phyloP scores from a whole-genome alignment of 1,284 basidiomycete genomes.

The Kwoniella shivajii region DNA sequence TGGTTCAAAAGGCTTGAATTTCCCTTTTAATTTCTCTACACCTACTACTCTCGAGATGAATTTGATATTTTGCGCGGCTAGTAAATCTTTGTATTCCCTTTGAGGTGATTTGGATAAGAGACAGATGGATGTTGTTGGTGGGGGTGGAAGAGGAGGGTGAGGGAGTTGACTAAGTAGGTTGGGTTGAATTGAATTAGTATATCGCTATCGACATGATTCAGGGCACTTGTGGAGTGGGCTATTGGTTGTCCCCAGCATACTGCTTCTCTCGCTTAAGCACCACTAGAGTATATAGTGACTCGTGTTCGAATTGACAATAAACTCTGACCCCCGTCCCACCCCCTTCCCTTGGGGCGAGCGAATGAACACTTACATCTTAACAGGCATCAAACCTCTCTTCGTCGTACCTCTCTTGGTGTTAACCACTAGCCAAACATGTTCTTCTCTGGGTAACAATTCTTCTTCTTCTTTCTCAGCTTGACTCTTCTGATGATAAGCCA shows the following conservation, averaged over 20 bases:
- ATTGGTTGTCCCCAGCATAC: too few species aligned
- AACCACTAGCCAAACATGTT: constrained; percentile 81
- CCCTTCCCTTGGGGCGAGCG: neutral
- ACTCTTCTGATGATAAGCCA: constrained; percentile 67
- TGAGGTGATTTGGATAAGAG: constrained; percentile 95
- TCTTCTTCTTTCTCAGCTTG: constrained; percentile 67
- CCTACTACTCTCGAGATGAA: constrained; percentile 93
- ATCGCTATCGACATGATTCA: too few species aligned
- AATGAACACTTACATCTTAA: constrained; percentile 69
- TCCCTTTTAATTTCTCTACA: constrained; percentile 82
- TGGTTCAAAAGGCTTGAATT: constrained; percentile 91
- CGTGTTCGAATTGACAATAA: neutral
- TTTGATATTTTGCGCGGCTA: constrained; percentile 73
- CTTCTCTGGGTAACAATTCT: constrained; percentile 79
- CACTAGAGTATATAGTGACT: too few species aligned
- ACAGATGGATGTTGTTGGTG: constrained; percentile 80
- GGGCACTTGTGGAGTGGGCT: too few species aligned
- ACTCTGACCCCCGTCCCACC: neutral
- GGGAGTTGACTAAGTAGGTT: constrained; percentile 56
- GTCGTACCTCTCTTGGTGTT: constrained; percentile 78
- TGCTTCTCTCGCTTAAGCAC: too few species aligned
- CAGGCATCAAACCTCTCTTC: constrained; percentile 75
- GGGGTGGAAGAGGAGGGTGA: constrained; percentile 69
- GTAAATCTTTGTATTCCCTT: constrained; percentile 89
- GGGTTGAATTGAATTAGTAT: neutral